Evolutionary conservation across 164 flowering plant species (phyloP).

Genomic region (Umbellularia californica): DNA sequence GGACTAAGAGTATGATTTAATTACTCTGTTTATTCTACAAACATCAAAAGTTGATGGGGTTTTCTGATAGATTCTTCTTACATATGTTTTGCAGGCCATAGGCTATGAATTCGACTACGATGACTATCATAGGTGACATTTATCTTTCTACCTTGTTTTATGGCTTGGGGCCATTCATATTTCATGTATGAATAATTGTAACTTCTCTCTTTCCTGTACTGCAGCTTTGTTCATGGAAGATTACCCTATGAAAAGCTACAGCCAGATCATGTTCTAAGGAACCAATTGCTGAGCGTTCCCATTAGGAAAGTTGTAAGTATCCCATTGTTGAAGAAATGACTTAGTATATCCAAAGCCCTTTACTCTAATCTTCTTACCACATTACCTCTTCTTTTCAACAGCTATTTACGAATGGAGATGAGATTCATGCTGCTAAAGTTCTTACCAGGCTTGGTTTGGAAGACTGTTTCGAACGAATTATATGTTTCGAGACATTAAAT

Average conservation of each 20-base stretch:
- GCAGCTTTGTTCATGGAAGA: constrained; percentile 84
- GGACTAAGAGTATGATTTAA: constrained; percentile 59
- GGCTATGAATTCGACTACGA: constrained; percentile 76
- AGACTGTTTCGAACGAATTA: constrained; percentile 77
- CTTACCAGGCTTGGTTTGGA: constrained; percentile 72
- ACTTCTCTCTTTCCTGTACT: neutral
- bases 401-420: constrained; percentile 81
- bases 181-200: neutral
- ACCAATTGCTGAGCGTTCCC: constrained; percentile 63
- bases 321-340: no score
- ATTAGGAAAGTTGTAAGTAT: constrained; percentile 69
- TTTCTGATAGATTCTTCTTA: neutral
- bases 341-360: neutral
- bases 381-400: constrained; percentile 13
- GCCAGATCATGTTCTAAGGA: constrained; percentile 65
- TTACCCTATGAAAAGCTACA: constrained; percentile 68
- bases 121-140: constrained; percentile 70
- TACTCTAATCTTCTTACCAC: neutral
- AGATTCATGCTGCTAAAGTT: constrained; percentile 57
- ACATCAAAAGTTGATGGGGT: neutral
- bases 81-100: constrained; percentile 45
- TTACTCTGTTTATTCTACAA: neutral
- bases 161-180: neutral
- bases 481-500: constrained; percentile 83
- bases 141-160: neutral